Base-by-base conservation (phyloP, 2,329 filamentous ascomycete species). In the Chaetomium olivaceum region DNA sequence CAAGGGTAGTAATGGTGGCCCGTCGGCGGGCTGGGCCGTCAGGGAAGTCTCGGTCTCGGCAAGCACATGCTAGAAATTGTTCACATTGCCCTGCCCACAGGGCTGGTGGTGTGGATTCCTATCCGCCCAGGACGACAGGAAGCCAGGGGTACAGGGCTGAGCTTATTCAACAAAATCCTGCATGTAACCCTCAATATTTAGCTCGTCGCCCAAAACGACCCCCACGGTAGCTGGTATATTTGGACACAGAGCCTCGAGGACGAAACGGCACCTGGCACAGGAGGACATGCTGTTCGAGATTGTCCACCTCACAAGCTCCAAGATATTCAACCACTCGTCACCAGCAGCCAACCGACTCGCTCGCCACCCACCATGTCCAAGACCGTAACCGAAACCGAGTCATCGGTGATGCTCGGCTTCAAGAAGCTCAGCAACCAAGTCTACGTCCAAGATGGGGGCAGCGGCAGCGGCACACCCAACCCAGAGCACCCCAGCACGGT, bases 381-480 rank as follows among this genome's bases (percentile, higher is more conserved):
- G 29, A 9, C 58, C 9, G 29, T 54, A 2, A 31, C 46, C 46
- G 61, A 62, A 23, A 55, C 58, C 51, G 57, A 64, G 12, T 56
- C 70, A 12, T 76, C 81, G 6, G 39, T 19, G 48, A 76, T 65
- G 21, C 59, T 79, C 23, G 82, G 82, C 68, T 85, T 84, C 74
- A 79, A 75, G 1, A 74, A 78, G 70, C 74, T 84, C 67, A 80
- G 77, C 52, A 76, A 81, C 61, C 81, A 83, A 58, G 77, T 85
- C 65, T 82, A 79, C 67, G 72, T 83, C 62, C 79, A 63, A 58
- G 61, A 66, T 8, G 61, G 54, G 8, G 12, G 31, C 31, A 33
- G 31, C 7, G 9, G 33, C 9, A 12, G 9, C 33, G 11, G 5
- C 64, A 43, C 31, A 25, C 27, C 48, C 57, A 39, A 29, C 67